Base-by-base conservation (phyloP, 805 yeast species). In the Blastobotrys mokoenaii region DNA sequence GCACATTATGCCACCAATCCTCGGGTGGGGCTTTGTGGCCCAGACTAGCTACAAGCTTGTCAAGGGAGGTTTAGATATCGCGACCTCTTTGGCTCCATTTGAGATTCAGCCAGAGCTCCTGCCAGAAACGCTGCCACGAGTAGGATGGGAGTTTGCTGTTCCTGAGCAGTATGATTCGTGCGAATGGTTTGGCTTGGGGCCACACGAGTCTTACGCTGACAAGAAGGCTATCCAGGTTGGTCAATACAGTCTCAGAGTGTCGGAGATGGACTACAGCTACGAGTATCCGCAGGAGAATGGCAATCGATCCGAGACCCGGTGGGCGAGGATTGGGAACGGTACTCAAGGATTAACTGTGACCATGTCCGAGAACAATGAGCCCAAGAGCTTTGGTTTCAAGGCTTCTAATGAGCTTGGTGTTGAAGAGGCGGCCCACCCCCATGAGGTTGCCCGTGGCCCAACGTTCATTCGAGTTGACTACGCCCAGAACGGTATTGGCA, bases 201-300 rank as follows among this genome's bases (percentile, higher is more conserved):
- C 68, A 1, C 64, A 61, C 10, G 68, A 64, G 47, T 59, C 65
- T 22, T 65, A 65, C 48, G 40, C 55, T 9, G 69, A 65, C 47
- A 62, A 60, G 45, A 52, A 52, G 20, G 58, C 60, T 6, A 61
- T 55, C 32, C 50, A 38, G 29, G 43, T 61, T 32, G 69, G 64
- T 5, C 18, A 57, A 1, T 53, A 49, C 43, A 30, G 36, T 4
- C 16, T 35, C 10, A 18, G 45, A 3, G 55, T 54, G 30, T 36
- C 40, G 2, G 50, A 52, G 1, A 44, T 62, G 30, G 60, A 60
- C 41, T 55, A 51, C 43, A 37, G 33, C n/a, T 63, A 64, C 47
- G 66, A 64, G n/a, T 59, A 51, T 29, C 68, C 68, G 1, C 68
- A 65, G 47, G 67, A 64, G 45, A 62, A 60, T 44, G 67, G 68